Evolutionary conservation across 176 grass and related monocot genomes (phyloP).

Genomic region (Phragmites australis): DNA sequence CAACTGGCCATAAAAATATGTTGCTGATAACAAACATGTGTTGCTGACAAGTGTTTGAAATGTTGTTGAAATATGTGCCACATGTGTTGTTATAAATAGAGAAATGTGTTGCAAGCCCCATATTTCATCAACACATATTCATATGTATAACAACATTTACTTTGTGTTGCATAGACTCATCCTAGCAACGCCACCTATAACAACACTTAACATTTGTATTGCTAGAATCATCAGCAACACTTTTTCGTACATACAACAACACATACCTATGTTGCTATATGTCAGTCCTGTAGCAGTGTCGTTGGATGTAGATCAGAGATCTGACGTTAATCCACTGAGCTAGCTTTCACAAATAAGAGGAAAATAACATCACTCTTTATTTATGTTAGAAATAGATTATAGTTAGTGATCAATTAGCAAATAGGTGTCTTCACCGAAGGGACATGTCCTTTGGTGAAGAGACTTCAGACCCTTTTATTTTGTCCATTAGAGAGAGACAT

Average conservation of each 20-base stretch:
- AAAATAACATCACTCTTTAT: too few species aligned
- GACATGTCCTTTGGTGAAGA: too few species aligned
- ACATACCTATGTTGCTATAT: neutral
- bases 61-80: neutral
- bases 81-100: neutral
- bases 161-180: neutral
- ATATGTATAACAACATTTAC: neutral
- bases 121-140: neutral
- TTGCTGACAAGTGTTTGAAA: neutral
- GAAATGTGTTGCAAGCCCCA: neutral
- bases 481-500: too few species aligned
- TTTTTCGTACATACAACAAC: neutral
- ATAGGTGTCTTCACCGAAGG: too few species aligned
- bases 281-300: neutral
- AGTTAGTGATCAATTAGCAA: too few species aligned
- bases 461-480: too few species aligned
- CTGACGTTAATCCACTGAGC: too few species aligned
- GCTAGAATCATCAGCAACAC: neutral
- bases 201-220: neutral
- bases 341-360: too few species aligned
- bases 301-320: too few species aligned
- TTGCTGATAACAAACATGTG: neutral
- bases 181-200: neutral
- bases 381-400: too few species aligned
- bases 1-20: neutral